Evolutionary conservation across 2,329 filamentous ascomycete species (phyloP), one percentile per base, ranked within the genome.

Genomic region (Chaetomium strumarium): DNA sequence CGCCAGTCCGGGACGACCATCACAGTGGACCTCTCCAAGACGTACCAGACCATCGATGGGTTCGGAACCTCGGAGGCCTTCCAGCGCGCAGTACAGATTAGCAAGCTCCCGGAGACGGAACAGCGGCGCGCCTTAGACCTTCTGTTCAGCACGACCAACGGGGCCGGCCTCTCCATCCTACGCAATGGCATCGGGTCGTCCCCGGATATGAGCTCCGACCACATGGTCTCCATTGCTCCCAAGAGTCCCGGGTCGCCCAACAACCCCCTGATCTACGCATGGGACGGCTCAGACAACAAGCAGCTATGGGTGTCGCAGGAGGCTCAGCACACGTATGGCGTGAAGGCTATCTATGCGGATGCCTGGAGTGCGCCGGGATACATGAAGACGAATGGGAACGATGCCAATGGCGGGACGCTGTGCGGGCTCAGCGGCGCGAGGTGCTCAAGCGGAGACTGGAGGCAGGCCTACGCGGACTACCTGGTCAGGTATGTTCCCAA

Each of bases 261-360:
- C 2, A 68, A 65, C 3, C 63, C 63, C 16, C 73, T 74, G 0
- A 61, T 67, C 11, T 79, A 78, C 50, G 60, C 64, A 11, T 77
- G 73, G 68, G 72, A 77, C 54, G 65, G 65, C 9, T 71, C 75
- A 46, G 73, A 78, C 50, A 64, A 66, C 12, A 74, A 75, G 7
- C 78, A 81, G 65, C 63, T 81, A 13, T 79, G 70, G 64, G 67
- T 81, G 37, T 72, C 72, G 8, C 69, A 80, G 63, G 68, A 77
- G 61, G 77, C 77, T 1, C 61, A 68, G 36, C 60, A 61, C 19
- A 55, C 46, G 34, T 70, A 72, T 39, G 69, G 69, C 1, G 67
- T 72, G 16, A 64, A 63, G 51, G 65, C 63, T 0, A 67, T 74
- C 16, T 72, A 73, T 33, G 70, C 68, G 3, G 69, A 76, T 58